Base-by-base conservation (phyloP, 108 stramenopile species). In the Aurantiochytrium sp. region DNA sequence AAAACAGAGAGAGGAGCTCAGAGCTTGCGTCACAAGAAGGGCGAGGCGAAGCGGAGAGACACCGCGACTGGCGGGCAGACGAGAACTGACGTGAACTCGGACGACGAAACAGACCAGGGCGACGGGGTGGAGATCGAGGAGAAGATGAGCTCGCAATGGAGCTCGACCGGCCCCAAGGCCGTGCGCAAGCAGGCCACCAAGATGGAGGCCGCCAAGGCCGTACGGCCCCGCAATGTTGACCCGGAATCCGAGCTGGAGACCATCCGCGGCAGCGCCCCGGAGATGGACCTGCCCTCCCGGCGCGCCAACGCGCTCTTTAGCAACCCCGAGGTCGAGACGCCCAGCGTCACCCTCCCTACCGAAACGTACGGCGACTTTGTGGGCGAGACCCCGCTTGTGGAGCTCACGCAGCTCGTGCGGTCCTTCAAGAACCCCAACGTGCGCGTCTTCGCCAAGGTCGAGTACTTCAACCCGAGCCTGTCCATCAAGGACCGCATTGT, bases 401-500 rank as follows among this genome's bases (percentile, higher is more conserved):
- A 68, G 17, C 32, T 88, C 39, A 68, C 55, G 69, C 69, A 37
- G 31, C 30, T 88, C 31, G n/a, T 50, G 22, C 39, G 37, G 39
- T 65, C 59, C 32, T 37, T 52, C 39, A 55, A 42, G 37, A 55
- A 87, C 55, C 86, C 86, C n/a, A 32, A 87, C 37, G 50, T 52
- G 55, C 48, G 48, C 59, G 55, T 87, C 1, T 37, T 87, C 27
- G 86, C 48, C 55, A 87, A 87, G 55, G 55, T 52, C 52, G 93
- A 94, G 86, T 90, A 55, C 52, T 87, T 92, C 19, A 94, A 93
- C 68, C 93, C 93, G 3, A 88, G 92, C 54, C 89, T 91, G 4
- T 92, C 93, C 39, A 88, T 90, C 86, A 94, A 94, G 88, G 93
- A 94, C 81, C 54, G 93, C 4, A 89, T 93, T 55, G 93, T 91